phyloP scores from a whole-genome alignment of 352 stramenopile species.

The Phytophthora quininea region DNA sequence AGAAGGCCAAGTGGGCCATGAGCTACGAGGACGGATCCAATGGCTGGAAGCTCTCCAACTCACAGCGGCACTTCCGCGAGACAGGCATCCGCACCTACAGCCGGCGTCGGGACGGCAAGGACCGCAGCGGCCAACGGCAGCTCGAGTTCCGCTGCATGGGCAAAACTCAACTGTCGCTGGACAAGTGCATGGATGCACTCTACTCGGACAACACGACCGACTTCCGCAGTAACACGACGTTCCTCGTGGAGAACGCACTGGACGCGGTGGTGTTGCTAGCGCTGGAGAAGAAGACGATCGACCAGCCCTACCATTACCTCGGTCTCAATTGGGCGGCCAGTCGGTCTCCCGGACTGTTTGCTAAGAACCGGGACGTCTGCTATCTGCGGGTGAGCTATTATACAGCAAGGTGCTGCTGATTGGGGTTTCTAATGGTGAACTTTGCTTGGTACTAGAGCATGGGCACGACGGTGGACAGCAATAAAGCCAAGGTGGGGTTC shows the following conservation, averaged over 20 bases:
- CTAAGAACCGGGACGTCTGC: slow-evolving; percentile 66
- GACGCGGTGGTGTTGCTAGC: slow-evolving; percentile 68
- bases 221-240: slow-evolving; percentile 59
- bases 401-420: no score
- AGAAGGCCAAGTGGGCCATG: slow-evolving; percentile 61
- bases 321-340: slow-evolving; percentile 73
- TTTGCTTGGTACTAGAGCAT: slow-evolving; percentile 33
- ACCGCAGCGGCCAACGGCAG: slow-evolving; percentile 40
- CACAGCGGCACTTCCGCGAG: slow-evolving; percentile 69
- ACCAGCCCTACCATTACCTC: slow-evolving; percentile 59
- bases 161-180: slow-evolving; percentile 54
- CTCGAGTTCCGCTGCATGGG: slow-evolving; percentile 75
- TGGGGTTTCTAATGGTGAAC: neutral
- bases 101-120: slow-evolving; percentile 40
- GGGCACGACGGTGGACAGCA: slow-evolving; percentile 48
- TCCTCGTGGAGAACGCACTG: slow-evolving; percentile 63
- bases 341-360: slow-evolving; percentile 51
- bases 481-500: slow-evolving; percentile 58
- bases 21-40: slow-evolving; percentile 60
- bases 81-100: slow-evolving; percentile 69
- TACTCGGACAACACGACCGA: slow-evolving; percentile 70
- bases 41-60: slow-evolving; percentile 76
- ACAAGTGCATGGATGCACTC: slow-evolving; percentile 51
- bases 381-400: slow-evolving; percentile 47
- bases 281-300: slow-evolving; percentile 40